A percentile compares a stretch with the other conserved stretches of the same genome.
phyloP scores from a whole-genome alignment of 345 rosid species.

The Citrus australasica region DNA sequence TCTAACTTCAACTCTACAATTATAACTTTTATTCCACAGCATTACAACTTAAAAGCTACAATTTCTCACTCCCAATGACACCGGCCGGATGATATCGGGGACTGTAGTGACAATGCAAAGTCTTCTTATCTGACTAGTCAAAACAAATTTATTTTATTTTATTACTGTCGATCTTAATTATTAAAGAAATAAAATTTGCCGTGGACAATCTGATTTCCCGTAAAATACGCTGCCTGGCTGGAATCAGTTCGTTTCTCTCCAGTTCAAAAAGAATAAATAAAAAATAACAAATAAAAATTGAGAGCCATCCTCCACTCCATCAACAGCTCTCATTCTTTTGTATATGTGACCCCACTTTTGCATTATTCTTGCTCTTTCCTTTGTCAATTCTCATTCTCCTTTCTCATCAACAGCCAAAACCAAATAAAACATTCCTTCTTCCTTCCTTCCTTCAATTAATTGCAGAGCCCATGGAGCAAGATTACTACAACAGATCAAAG shows the following conservation, averaged over 20 bases:
- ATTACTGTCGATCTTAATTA: too few relatives aligned
- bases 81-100: too few relatives aligned
- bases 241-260: not conserved
- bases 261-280: too few relatives aligned
- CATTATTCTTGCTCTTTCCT: too few relatives aligned
- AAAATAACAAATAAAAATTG: not conserved
- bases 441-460: not conserved
- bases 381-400: not conserved
- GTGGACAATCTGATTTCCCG: conserved; percentile 19
- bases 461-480: conserved; percentile 45
- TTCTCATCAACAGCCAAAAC: too few relatives aligned
- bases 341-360: too few relatives aligned
- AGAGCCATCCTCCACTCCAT: not conserved
- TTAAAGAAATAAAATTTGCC: not conserved
- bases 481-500: conserved; percentile 44
- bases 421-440: not conserved
- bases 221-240: conserved; percentile 22
- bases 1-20: too few relatives aligned
- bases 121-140: conserved; percentile 6
- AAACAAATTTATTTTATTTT: not conserved
- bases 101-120: too few relatives aligned
- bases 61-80: rapidly evolving
- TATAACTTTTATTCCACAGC: too few relatives aligned
- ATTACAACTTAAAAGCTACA: too few relatives aligned
- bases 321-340: not conserved